phyloP scores from a whole-genome alignment of 179 eudicot genomes.

The Silene coronaria region DNA sequence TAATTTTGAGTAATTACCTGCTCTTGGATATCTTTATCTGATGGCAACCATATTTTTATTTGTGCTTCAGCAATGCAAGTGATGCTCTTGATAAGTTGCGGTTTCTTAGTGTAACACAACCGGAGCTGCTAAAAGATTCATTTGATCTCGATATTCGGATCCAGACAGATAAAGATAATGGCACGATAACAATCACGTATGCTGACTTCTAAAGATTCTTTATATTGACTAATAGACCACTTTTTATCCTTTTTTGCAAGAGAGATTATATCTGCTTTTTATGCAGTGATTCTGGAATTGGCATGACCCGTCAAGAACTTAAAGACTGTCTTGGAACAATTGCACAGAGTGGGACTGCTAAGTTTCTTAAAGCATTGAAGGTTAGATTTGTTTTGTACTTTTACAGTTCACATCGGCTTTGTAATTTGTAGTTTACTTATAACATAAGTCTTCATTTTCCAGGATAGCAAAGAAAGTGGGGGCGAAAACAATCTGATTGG shows the following conservation, averaged over 20 bases:
- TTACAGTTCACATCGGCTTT: neutral
- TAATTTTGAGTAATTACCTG: neutral
- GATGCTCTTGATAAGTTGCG: constrained; percentile 98
- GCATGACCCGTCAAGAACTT: constrained; percentile 90
- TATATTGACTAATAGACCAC: neutral
- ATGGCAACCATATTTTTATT: neutral
- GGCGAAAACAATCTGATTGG: constrained; percentile 86
- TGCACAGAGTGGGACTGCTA: constrained; percentile 99
- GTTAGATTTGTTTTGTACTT: constrained; percentile 27
- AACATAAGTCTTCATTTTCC: constrained; percentile 14
- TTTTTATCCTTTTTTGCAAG: constrained; percentile 4
- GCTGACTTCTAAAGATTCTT: constrained; percentile 10
- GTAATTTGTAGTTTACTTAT: neutral
- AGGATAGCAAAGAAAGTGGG: constrained; percentile 96
- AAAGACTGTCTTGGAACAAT: constrained; percentile 95
- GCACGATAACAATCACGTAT: constrained; percentile 82
- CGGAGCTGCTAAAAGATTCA: constrained; percentile 57
- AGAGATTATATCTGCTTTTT: neutral
- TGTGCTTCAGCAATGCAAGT: constrained; percentile 77
- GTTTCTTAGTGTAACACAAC: constrained; percentile 82
- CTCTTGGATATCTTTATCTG: neutral
- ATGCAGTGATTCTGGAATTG: constrained; percentile 89
- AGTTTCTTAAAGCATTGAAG: constrained; percentile 86
- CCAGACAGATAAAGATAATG: constrained; percentile 77
- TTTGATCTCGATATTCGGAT: constrained; percentile 85